Percentiles rank a stretch among this genome's conserved stretches.
These are phyloP conservation scores for Naganishia antarctica DNA, from an alignment of 768 basidiomycete species.

Conservation along the genomic window DNA sequence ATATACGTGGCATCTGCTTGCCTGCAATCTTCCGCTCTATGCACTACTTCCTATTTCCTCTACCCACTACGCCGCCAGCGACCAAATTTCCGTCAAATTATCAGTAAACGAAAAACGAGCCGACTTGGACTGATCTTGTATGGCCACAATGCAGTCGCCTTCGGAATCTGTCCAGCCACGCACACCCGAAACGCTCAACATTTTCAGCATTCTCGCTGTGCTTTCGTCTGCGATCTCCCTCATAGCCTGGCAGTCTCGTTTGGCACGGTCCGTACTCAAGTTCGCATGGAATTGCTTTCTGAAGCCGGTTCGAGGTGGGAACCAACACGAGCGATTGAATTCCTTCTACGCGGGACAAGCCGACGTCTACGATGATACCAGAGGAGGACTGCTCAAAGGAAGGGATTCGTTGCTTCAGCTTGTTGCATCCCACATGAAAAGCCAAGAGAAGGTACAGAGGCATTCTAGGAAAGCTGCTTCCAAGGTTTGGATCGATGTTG, in stretches of 20 bases:
- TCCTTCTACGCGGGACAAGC: constrained; percentile 66
- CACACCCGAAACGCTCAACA: neutral
- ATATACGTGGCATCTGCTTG: too few species aligned
- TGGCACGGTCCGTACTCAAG: constrained; percentile 1
- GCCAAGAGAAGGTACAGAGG: constrained; percentile 43
- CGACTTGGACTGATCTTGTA: too few species aligned
- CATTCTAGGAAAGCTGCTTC: constrained; percentile 41
- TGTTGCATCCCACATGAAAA: constrained; percentile 60
- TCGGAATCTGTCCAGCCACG: too few species aligned
- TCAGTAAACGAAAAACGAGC: too few species aligned
- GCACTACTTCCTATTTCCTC: too few species aligned
- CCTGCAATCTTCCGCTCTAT: too few species aligned
- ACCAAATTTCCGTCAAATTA: too few species aligned
- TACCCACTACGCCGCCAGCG: too few species aligned
- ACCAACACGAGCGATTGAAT: constrained; percentile 47
- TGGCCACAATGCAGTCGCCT: too few species aligned
- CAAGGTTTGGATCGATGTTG: constrained; percentile 72
- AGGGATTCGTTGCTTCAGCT: constrained; percentile 67
- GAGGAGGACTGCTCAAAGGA: constrained; percentile 61
- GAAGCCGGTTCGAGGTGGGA: constrained; percentile 43
- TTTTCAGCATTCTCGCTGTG: constrained; percentile 14
- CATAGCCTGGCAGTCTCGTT: neutral
- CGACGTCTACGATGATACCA: constrained; percentile 66
- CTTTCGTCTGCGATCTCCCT: constrained; percentile 7
- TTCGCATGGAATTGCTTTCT: constrained; percentile 51